A percentile compares a stretch with the other conserved stretches of the same genome.
These are phyloP conservation scores for Acrodontium crateriforme DNA, from an alignment of 2,329 filamentous ascomycete species.

Conservation along the genomic window DNA sequence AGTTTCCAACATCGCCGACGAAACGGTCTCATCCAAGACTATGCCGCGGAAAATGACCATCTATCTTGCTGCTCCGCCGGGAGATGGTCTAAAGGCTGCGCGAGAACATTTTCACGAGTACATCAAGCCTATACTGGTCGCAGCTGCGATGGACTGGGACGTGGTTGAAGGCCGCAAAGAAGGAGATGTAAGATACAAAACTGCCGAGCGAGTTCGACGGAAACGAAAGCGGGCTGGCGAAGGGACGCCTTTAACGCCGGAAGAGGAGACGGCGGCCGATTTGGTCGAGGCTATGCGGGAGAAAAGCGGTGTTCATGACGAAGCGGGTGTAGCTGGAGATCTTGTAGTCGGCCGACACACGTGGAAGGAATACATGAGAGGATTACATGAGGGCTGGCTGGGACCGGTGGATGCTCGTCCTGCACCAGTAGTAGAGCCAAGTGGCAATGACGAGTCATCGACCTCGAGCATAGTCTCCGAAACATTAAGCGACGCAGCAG, in stretches of 20 bases:
- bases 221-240: conserved; percentile 47
- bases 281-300: conserved; percentile 50
- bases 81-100: conserved; percentile 68
- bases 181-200: conserved; percentile 78
- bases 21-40: conserved; percentile 56
- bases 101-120: conserved; percentile 95
- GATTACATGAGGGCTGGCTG: conserved; percentile 91
- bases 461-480: conserved; percentile 9
- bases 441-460: conserved; percentile 5
- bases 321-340: conserved; percentile 64
- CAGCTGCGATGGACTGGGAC: conserved; percentile 87
- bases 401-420: conserved; percentile 59
- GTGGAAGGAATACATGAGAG: conserved; percentile 95
- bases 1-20: conserved; percentile 70
- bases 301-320: conserved; percentile 54
- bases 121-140: conserved; percentile 80
- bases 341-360: conserved; percentile 80
- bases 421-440: conserved; percentile 12
- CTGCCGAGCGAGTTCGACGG: conserved; percentile 72
- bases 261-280: conserved; percentile 43
- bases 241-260: conserved; percentile 26
- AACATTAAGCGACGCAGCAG: conserved; percentile 17
- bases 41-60: conserved; percentile 77
- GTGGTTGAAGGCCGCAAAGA: conserved; percentile 84
- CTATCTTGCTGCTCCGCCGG: conserved; percentile 73